phyloP scores from a whole-genome alignment of 2,329 filamentous ascomycete species.

The Talaromyces sp. region DNA sequence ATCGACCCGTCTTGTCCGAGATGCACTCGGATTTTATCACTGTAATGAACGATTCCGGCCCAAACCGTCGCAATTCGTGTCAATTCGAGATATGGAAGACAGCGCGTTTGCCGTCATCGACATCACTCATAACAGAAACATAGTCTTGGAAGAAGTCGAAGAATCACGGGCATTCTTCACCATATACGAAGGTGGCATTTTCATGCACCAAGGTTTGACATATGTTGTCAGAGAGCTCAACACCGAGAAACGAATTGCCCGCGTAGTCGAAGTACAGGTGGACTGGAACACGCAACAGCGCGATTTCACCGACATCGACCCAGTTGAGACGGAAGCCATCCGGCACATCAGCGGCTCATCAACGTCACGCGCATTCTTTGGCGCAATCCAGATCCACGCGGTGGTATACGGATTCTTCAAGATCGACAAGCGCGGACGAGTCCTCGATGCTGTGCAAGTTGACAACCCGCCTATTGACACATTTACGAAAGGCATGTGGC shows the following conservation, averaged over 20 bases:
- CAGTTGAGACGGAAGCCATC: slow-evolving; percentile 84
- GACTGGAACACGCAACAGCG: slow-evolving; percentile 94
- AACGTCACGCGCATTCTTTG: slow-evolving; percentile 72
- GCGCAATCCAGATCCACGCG: slow-evolving; percentile 77
- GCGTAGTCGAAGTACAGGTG: slow-evolving; percentile 82
- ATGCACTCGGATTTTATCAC: slow-evolving; percentile 79
- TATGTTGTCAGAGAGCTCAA: slow-evolving; percentile 89
- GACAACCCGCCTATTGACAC: slow-evolving; percentile 89
- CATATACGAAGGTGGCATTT: slow-evolving; percentile 94
- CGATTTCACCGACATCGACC: slow-evolving; percentile 91
- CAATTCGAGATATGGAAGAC: slow-evolving; percentile 84
- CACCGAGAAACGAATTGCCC: slow-evolving; percentile 74
- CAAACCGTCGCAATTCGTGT: slow-evolving; percentile 73
- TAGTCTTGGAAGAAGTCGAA: slow-evolving; percentile 92
- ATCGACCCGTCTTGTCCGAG: slow-evolving; percentile 66
- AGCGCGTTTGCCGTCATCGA: slow-evolving; percentile 94
- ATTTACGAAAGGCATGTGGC: slow-evolving; percentile 87
- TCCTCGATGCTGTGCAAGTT: slow-evolving; percentile 87
- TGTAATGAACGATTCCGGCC: slow-evolving; percentile 86
- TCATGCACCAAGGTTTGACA: slow-evolving; percentile 89
- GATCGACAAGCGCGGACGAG: slow-evolving; percentile 76
- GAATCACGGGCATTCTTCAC: slow-evolving; percentile 92
- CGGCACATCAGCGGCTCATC: slow-evolving; percentile 61
- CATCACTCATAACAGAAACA: slow-evolving; percentile 71
- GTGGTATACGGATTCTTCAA: slow-evolving; percentile 98